Conservation (phyloP, 306 rosid species). For the Lagenaria siceraria region DNA sequence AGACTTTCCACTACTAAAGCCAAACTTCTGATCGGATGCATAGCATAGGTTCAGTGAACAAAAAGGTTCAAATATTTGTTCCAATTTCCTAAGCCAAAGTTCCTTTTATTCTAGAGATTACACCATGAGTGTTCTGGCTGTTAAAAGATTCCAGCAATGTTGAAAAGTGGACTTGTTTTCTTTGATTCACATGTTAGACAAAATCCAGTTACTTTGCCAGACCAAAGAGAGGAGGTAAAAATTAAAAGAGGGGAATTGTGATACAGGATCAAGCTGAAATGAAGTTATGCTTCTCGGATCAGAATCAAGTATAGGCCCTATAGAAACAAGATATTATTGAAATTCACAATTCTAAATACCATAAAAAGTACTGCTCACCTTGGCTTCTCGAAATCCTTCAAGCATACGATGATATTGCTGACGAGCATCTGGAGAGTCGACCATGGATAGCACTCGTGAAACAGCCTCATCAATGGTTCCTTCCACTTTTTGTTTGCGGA, state of each 20-base stretch:
- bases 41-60: background rate
- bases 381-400: slow-evolving; percentile 50
- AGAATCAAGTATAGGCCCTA: background rate
- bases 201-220: background rate
- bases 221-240: no score
- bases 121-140: background rate
- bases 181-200: background rate
- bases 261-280: background rate
- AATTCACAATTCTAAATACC: background rate
- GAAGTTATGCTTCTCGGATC: background rate
- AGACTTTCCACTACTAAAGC: background rate
- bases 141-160: background rate
- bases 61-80: background rate
- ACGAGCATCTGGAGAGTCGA: slow-evolving; percentile 50
- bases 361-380: slow-evolving; percentile 31
- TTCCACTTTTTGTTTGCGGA: slow-evolving; percentile 70
- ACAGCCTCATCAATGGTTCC: slow-evolving; percentile 57
- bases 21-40: background rate
- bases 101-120: background rate
- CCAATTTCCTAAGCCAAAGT: background rate
- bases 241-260: background rate
- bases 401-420: slow-evolving; percentile 79
- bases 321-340: background rate
- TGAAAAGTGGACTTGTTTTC: background rate
- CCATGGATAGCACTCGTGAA: slow-evolving; percentile 71